These are phyloP conservation scores for Candida ovalis DNA, from an alignment of 805 yeast genomes.

Conservation along the genomic window DNA sequence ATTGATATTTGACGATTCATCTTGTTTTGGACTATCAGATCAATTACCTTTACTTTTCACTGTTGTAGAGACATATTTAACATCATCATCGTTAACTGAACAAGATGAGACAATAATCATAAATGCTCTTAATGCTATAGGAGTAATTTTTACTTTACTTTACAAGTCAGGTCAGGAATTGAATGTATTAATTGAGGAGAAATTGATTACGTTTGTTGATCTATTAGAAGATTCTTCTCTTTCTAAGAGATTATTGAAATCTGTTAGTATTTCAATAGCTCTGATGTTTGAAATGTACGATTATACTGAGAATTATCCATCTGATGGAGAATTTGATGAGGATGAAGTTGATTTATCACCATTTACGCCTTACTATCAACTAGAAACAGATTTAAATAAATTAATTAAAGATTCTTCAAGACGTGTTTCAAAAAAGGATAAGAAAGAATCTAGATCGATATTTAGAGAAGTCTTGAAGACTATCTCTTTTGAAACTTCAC, in stretches of 20 bases:
- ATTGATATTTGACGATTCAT: slow-evolving; percentile 44
- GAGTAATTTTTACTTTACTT: slow-evolving; percentile 40
- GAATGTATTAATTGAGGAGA: slow-evolving; percentile 39
- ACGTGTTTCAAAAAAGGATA: slow-evolving; percentile 58
- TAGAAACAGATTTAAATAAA: slow-evolving; percentile 37
- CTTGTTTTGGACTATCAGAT: slow-evolving; percentile 48
- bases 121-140: slow-evolving; percentile 45
- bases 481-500: slow-evolving; percentile 35
- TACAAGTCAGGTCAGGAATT: slow-evolving; percentile 33
- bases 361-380: slow-evolving; percentile 12
- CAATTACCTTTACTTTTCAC: slow-evolving; percentile 41
- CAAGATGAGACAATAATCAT: slow-evolving; percentile 40
- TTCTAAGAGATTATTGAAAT: slow-evolving; percentile 43
- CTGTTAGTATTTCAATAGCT: slow-evolving; percentile 55
- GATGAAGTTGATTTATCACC: background rate
- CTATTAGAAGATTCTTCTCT: slow-evolving; percentile 35
- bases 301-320: slow-evolving; percentile 34
- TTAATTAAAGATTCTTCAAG: slow-evolving; percentile 52
- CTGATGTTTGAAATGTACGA: slow-evolving; percentile 50
- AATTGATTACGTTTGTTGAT: slow-evolving; percentile 37
- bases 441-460: slow-evolving; percentile 53
- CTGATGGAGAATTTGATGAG: slow-evolving; percentile 33
- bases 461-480: slow-evolving; percentile 56
- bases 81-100: slow-evolving; percentile 27
- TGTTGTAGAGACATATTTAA: slow-evolving; percentile 34